These are phyloP conservation scores for Kuraishia capsulata DNA, from an alignment of 805 yeast species.

Conservation along the genomic window DNA sequence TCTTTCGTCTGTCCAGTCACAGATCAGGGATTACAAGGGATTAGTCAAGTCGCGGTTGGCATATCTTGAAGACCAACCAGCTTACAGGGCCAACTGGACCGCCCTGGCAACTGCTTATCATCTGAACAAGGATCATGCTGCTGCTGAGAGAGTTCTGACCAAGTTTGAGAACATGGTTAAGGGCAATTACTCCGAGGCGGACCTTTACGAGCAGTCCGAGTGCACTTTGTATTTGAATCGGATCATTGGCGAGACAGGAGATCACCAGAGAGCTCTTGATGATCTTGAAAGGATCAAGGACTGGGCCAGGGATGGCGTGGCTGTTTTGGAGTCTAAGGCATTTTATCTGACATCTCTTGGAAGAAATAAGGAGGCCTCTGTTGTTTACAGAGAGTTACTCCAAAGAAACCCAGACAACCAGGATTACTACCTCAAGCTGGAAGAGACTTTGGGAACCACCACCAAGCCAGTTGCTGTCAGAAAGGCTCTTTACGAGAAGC, in stretches of 20 bases:
- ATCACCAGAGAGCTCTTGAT: slow-evolving; percentile 53
- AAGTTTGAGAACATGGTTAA: slow-evolving; percentile 70
- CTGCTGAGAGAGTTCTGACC: slow-evolving; percentile 62
- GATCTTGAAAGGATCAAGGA: slow-evolving; percentile 37
- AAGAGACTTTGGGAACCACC: slow-evolving; percentile 48
- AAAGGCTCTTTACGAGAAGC: slow-evolving; percentile 52
- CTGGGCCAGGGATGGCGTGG: slow-evolving; percentile 43
- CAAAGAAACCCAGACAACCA: slow-evolving; percentile 81
- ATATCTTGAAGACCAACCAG: slow-evolving; percentile 65
- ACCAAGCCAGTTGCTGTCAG: slow-evolving; percentile 38
- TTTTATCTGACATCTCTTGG: slow-evolving; percentile 51
- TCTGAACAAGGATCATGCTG: slow-evolving; percentile 54
- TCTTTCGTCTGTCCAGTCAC: slow-evolving; percentile 70
- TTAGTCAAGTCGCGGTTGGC: slow-evolving; percentile 56
- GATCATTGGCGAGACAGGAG: slow-evolving; percentile 55
- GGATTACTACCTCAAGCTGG: slow-evolving; percentile 57
- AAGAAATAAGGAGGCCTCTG: slow-evolving; percentile 52
- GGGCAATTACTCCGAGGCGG: slow-evolving; percentile 58
- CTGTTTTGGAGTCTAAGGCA: slow-evolving; percentile 61
- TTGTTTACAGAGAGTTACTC: slow-evolving; percentile 57
- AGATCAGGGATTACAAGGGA: slow-evolving; percentile 62
- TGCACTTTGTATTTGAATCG: slow-evolving; percentile 64
- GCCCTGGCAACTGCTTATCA: slow-evolving; percentile 80
- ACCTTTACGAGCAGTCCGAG: slow-evolving; percentile 74
- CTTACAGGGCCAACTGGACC: slow-evolving; percentile 87